phyloP scores from a whole-genome alignment of 306 rosid genomes.

The Medicago arabica region DNA sequence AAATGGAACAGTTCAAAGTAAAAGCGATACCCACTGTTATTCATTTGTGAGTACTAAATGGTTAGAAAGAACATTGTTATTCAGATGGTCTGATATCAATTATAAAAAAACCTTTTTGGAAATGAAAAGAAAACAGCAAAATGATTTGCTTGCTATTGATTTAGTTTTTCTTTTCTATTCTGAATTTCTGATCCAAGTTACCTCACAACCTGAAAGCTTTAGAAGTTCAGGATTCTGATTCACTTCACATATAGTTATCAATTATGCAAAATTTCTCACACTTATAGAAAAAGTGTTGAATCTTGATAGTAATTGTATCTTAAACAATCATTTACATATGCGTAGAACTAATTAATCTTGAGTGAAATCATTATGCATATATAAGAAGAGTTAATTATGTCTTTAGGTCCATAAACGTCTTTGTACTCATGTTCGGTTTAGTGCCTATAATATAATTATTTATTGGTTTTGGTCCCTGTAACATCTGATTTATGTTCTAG shows the following conservation, averaged over 20 bases:
- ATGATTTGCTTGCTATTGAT: neutral
- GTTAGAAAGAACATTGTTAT: slow-evolving; percentile 9
- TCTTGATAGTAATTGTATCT: slow-evolving; percentile 9
- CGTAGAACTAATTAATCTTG: neutral
- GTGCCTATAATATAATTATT: too few relatives aligned
- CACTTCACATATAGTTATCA: neutral
- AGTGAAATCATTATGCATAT: neutral
- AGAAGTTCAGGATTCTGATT: slow-evolving; percentile 17
- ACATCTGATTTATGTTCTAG: too few relatives aligned
- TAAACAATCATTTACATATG: neutral
- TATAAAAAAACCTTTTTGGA: slow-evolving; percentile 11
- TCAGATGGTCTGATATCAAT: slow-evolving; percentile 11
- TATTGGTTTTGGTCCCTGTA: too few relatives aligned
- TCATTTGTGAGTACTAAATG: neutral
- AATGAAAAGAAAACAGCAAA: neutral
- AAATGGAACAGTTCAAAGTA: neutral
- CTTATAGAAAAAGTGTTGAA: neutral
- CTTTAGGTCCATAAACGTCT: neutral
- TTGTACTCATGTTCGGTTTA: neutral
- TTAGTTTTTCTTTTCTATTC: slow-evolving; percentile 16
- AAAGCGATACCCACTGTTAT: neutral
- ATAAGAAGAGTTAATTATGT: neutral
- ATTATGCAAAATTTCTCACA: neutral
- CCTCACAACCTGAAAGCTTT: neutral
- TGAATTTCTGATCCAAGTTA: slow-evolving; percentile 4